Conservation (phyloP, 148 eudicot genomes). For the Silene conica region DNA sequence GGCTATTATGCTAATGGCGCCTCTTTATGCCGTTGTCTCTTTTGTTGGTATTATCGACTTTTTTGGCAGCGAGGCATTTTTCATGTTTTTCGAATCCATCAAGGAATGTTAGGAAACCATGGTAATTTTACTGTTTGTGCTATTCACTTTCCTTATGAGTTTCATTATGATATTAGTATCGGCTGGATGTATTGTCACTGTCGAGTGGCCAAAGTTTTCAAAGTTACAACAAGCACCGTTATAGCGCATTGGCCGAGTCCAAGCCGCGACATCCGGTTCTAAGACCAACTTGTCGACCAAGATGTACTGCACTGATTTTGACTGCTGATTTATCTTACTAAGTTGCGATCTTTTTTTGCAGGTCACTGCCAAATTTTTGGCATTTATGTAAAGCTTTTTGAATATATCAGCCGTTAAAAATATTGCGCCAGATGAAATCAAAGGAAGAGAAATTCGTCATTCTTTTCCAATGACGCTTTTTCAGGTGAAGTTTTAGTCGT, state of each 20-base stretch:
- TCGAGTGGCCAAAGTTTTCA: no score
- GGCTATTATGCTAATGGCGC: constrained; percentile 81
- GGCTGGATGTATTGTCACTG: no score
- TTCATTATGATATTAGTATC: not conserved
- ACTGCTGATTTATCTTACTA: constrained; percentile 8
- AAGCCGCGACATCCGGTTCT: no score
- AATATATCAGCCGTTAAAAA: constrained; percentile 64
- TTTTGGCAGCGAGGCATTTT: constrained; percentile 55
- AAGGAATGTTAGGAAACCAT: constrained; percentile 90
- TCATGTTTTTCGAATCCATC: constrained; percentile 65
- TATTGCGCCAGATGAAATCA: constrained; percentile 83
- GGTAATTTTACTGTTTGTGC: constrained; percentile 32
- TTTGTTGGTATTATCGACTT: constrained; percentile 70
- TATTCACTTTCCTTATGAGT: constrained; percentile 1
- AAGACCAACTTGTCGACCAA: not conserved
- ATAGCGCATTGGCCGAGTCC: no score
- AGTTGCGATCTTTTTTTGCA: constrained; percentile 22
- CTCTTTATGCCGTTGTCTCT: constrained; percentile 66
- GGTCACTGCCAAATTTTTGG: constrained; percentile 93
- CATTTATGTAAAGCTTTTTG: constrained; percentile 70
- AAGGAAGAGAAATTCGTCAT: constrained; percentile 84
- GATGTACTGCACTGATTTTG: not conserved
- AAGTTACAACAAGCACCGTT: no score
- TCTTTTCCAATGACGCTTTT: constrained; percentile 86
- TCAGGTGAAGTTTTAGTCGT: constrained; percentile 44